phyloP scores from a whole-genome alignment of 176 grass and related monocot species.

The Poa annua region DNA sequence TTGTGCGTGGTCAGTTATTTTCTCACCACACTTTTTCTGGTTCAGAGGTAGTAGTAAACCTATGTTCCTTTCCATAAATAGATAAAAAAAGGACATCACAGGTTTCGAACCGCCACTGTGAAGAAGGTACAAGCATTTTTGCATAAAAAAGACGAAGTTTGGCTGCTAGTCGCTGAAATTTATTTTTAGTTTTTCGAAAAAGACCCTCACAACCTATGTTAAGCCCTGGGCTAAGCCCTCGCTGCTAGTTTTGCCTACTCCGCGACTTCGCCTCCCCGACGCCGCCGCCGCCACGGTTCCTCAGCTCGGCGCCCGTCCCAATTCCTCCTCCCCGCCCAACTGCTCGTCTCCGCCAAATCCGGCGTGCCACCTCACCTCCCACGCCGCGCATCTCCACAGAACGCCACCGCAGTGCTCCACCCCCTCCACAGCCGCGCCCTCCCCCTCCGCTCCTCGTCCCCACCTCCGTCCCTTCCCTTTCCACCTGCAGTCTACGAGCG shows the following conservation, averaged over 20 bases:
- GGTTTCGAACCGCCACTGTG: too few species aligned
- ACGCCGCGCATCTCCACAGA: background rate
- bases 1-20: too few species aligned
- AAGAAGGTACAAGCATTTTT: too few species aligned
- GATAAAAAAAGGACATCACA: too few species aligned
- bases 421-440: background rate
- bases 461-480: background rate
- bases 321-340: conserved; percentile 1
- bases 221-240: conserved; percentile 12
- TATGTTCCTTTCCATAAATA: too few species aligned
- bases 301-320: background rate
- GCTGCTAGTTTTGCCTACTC: background rate
- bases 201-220: background rate
- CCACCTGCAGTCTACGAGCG: background rate
- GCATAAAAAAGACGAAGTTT: too few species aligned
- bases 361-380: background rate
- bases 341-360: background rate
- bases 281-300: background rate
- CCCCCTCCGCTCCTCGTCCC: background rate
- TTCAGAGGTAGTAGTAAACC: too few species aligned
- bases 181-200: background rate
- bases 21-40: too few species aligned
- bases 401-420: background rate
- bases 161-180: background rate
- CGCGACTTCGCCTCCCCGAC: background rate